These are phyloP conservation scores for Talaromyces rugulosus DNA, from an alignment of 2,329 filamentous ascomycete genomes.

Conservation along the genomic window DNA sequence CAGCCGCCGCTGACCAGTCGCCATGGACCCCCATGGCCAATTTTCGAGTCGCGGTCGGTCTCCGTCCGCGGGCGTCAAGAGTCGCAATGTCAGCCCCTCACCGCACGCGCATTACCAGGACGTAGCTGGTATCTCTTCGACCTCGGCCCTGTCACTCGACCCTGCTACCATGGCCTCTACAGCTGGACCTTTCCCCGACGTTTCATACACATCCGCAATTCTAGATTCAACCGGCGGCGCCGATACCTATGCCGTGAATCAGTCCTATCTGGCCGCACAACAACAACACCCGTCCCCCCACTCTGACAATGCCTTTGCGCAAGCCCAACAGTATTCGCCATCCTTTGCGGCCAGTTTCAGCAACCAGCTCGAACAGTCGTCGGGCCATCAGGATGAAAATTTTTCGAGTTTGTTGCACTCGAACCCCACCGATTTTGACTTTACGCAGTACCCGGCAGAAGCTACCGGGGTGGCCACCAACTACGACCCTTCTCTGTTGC, in stretches of 20 bases:
- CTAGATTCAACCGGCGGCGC: constrained; percentile 20
- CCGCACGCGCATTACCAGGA: constrained; percentile 35
- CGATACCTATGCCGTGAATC: constrained; percentile 31
- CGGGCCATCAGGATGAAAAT: constrained; percentile 30
- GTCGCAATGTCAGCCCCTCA: constrained; percentile 41
- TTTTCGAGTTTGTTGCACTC: constrained; percentile 38
- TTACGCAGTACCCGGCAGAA: constrained; percentile 34
- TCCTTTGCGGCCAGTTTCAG: constrained; percentile 35
- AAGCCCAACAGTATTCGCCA: constrained; percentile 30
- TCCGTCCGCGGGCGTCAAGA: constrained; percentile 31
- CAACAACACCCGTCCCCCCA: constrained; percentile 26
- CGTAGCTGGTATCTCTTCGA: constrained; percentile 13
- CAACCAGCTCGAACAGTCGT: constrained; percentile 31
- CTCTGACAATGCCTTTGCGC: constrained; percentile 30
- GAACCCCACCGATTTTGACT: constrained; percentile 35
- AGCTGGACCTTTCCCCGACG: constrained; percentile 25
- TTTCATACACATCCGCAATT: constrained; percentile 28
- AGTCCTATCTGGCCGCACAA: constrained; percentile 31
- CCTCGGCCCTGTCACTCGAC: constrained; percentile 30
- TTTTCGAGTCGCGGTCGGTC: constrained; percentile 30
- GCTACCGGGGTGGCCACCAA: constrained; percentile 28
- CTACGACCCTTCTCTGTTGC: constrained; percentile 35
- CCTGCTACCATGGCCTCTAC: constrained; percentile 28
- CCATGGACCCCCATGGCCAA: constrained; percentile 11
- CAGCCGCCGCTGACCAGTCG: background rate